Base-by-base conservation (phyloP, 192 early-diverging fungal species). In the Diversispora eburnea region DNA sequence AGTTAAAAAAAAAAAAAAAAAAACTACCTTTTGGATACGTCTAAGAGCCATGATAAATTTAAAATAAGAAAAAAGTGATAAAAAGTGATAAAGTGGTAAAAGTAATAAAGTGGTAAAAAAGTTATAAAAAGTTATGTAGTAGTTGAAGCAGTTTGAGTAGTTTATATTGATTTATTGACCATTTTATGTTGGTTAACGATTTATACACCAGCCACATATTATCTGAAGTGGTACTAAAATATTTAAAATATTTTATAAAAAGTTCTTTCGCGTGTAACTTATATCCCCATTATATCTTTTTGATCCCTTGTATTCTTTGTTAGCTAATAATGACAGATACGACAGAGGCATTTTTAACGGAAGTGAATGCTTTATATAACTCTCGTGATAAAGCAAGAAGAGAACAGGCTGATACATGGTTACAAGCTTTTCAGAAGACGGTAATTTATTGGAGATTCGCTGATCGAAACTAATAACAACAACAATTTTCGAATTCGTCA, bases 351-450 rank as follows among this genome's bases (percentile, higher is more conserved):
- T 73, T 73, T 42, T 73, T 73, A n/a, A 33, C 19, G 22, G 60
- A 73, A 54, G 61, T 85, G 13, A 76, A 77, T 33, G 57, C 82
- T 41, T 74, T 86, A 33, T 86, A 85, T 69, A 72, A 74, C 17
- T 63, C 67, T 9, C 55, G 46, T 39, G 80, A 87, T 61, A 47
- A 70, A 45, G 74, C 54, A 54, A 56, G 70, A 39, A 83, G 80
- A 69, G 77, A 80, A 41, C 79, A 86, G 73, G 93, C 94, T 13
- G 84, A 88, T 77, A 64, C 63, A 47, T 96, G 93, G 92, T 83
- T 97, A 66, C 84, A 91, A 69, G 80, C 81, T 65, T 97, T 94
- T 77, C 95, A 94, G 80, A 92, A 93, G 76, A 92, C 88, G 80
- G 93, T 92, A 84, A 71, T 86, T 76, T 52, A 22, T 49, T 47